Evolutionary conservation across 1,139 yeast genomes (phyloP).

Genomic region (Zhuliangozyma parablackwelliae): DNA sequence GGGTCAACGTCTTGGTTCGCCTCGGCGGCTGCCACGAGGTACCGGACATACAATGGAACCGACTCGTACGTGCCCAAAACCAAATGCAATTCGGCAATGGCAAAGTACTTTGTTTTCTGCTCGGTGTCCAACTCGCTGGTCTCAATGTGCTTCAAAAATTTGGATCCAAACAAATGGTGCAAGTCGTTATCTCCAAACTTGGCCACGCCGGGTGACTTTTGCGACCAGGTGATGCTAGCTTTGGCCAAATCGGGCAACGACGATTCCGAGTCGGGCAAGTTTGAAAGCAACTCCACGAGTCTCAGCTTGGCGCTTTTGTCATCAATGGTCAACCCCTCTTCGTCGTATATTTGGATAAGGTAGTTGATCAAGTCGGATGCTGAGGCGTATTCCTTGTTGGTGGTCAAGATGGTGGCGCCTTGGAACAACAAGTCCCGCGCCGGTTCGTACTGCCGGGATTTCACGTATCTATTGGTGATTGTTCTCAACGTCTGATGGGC

Average conservation of each 20-base stretch:
- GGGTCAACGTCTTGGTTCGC: constrained; percentile 34
- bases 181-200: constrained; percentile 73
- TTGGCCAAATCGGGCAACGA: constrained; percentile 47
- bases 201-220: constrained; percentile 30
- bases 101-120: constrained; percentile 33
- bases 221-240: constrained; percentile 64
- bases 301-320: constrained; percentile 36
- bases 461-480: constrained; percentile 77
- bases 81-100: constrained; percentile 52
- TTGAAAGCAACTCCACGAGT: constrained; percentile 29
- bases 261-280: constrained; percentile 62
- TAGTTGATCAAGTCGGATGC: constrained; percentile 76
- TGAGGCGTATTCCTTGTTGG: constrained; percentile 71
- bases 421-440: constrained; percentile 72
- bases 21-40: constrained; percentile 41
- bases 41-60: constrained; percentile 46
- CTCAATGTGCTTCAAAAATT: constrained; percentile 36
- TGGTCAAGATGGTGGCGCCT: constrained; percentile 64
- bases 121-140: constrained; percentile 18
- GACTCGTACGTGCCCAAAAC: constrained; percentile 66
- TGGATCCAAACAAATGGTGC: constrained; percentile 70
- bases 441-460: constrained; percentile 58
- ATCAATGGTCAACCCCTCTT: constrained; percentile 38
- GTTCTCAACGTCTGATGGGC: constrained; percentile 94
- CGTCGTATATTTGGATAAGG: constrained; percentile 62